Percentiles rank a stretch among this genome's conserved stretches.
These are phyloP conservation scores for Gastroboletus turbinatus DNA, from an alignment of 1,284 basidiomycete genomes.

Conservation along the genomic window DNA sequence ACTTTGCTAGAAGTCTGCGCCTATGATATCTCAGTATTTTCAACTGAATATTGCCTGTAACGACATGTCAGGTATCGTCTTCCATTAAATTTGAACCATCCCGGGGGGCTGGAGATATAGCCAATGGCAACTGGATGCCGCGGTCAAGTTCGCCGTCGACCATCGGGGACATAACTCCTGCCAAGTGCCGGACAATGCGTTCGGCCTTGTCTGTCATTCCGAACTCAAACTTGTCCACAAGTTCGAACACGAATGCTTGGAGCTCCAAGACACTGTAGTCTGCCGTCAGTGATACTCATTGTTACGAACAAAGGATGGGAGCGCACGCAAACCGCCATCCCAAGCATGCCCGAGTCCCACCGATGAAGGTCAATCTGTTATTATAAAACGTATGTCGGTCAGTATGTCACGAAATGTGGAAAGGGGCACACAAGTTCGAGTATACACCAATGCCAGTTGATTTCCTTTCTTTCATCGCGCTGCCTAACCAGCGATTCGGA, in stretches of 20 bases:
- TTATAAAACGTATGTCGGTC: background rate
- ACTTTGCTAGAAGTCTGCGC: too few species aligned
- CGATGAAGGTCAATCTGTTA: constrained; percentile 43
- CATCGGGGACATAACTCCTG: constrained; percentile 45
- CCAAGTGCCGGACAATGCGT: constrained; percentile 41
- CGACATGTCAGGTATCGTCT: too few species aligned
- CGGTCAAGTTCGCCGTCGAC: constrained; percentile 46
- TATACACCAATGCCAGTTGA: constrained; percentile 44
- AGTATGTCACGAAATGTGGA: too few species aligned
- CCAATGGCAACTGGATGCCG: constrained; percentile 12
- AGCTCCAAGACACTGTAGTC: constrained; percentile 43
- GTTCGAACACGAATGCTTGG: constrained; percentile 48
- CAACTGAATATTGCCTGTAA: too few species aligned
- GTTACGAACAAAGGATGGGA: background rate
- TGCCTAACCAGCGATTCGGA: constrained; percentile 49
- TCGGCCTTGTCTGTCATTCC: constrained; percentile 37
- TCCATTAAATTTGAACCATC: too few species aligned
- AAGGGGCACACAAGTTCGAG: constrained; percentile 44
- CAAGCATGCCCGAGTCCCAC: constrained; percentile 43
- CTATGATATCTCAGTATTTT: too few species aligned
- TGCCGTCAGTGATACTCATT: background rate
- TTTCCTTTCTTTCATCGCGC: constrained; percentile 34
- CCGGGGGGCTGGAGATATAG: too few species aligned
- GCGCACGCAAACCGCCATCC: constrained; percentile 48
- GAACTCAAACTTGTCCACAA: constrained; percentile 51